phyloP scores from a whole-genome alignment of 2,329 filamentous ascomycete genomes.

The Trichophyton benhamiae region DNA sequence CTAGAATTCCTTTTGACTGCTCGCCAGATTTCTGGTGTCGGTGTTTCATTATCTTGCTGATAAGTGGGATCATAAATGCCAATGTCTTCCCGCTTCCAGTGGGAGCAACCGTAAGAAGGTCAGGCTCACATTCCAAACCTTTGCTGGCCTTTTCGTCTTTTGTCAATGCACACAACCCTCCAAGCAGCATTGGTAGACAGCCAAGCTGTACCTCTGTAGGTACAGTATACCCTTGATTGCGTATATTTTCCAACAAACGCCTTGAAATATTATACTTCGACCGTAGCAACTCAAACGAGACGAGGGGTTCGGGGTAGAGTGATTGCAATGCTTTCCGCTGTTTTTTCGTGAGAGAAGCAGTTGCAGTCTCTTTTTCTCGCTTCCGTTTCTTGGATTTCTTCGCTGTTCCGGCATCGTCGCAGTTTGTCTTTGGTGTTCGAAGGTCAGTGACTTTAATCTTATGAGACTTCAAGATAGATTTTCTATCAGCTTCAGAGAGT shows the following conservation, averaged over 20 bases:
- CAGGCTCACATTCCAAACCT: slow-evolving; percentile 35
- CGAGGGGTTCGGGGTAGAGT: slow-evolving; percentile 68
- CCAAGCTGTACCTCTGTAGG: slow-evolving; percentile 93
- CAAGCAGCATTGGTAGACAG: slow-evolving; percentile 64
- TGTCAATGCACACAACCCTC: slow-evolving; percentile 31
- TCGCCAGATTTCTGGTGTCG: slow-evolving; percentile 35
- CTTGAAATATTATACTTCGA: slow-evolving; percentile 60
- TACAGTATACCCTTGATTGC: slow-evolving; percentile 68
- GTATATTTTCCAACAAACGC: slow-evolving; percentile 64
- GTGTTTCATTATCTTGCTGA: slow-evolving; percentile 57
- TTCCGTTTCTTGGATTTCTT: slow-evolving; percentile 48
- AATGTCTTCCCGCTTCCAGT: slow-evolving; percentile 96
- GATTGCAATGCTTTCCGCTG: slow-evolving; percentile 41
- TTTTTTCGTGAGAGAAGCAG: slow-evolving; percentile 32
- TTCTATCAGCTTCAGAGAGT: slow-evolving; percentile 58
- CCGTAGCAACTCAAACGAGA: slow-evolving; percentile 61
- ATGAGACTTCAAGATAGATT: slow-evolving; percentile 62
- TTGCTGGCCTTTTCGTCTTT: slow-evolving; percentile 19
- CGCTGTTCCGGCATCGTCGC: slow-evolving; percentile 27
- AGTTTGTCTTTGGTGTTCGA: slow-evolving; percentile 24
- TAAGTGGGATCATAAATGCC: slow-evolving; percentile 76
- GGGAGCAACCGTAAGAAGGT: slow-evolving; percentile 80
- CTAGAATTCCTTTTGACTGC: slow-evolving; percentile 48
- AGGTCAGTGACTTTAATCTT: slow-evolving; percentile 74
- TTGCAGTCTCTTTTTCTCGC: slow-evolving; percentile 28